These are phyloP conservation scores for Blastobotrys peoriensis DNA, from an alignment of 805 yeast genomes.

Conservation along the genomic window DNA sequence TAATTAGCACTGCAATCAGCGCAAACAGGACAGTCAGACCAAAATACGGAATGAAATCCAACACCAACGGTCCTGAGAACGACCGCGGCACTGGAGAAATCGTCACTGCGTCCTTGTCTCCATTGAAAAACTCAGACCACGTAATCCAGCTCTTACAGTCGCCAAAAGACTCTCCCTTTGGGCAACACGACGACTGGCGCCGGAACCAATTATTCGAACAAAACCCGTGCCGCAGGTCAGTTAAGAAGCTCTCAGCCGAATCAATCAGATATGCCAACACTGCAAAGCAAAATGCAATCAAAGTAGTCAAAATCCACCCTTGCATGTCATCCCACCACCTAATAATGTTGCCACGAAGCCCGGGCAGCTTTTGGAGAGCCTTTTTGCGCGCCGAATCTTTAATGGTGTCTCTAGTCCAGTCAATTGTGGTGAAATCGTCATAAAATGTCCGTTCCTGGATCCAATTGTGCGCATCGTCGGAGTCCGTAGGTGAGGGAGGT, in stretches of 20 bases:
- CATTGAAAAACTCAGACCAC: slow-evolving; percentile 34
- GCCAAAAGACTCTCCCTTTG: slow-evolving; percentile 10
- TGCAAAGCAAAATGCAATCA: slow-evolving; percentile 43
- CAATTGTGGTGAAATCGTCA: slow-evolving; percentile 57
- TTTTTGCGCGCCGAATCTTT: slow-evolving; percentile 39
- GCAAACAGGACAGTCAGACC: slow-evolving; percentile 39
- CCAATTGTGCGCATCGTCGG: slow-evolving; percentile 2
- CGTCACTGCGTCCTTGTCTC: slow-evolving; percentile 7
- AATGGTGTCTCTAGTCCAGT: slow-evolving; percentile 49
- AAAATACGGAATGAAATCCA: slow-evolving; percentile 35
- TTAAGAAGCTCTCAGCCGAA: slow-evolving; percentile 40
- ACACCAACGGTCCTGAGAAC: not conserved
- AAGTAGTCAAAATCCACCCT: slow-evolving; percentile 45
- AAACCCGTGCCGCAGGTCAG: slow-evolving; percentile 48
- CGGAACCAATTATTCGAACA: slow-evolving; percentile 42
- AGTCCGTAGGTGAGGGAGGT: too few species aligned
- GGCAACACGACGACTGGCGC: slow-evolving; percentile 40
- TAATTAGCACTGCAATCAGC: slow-evolving; percentile 37
- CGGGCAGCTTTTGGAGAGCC: slow-evolving; percentile 32
- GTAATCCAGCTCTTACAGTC: slow-evolving; percentile 39
- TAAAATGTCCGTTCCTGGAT: slow-evolving; percentile 35
- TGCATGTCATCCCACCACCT: slow-evolving; percentile 36
- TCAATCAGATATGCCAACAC: slow-evolving; percentile 47
- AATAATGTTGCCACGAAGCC: slow-evolving; percentile 28
- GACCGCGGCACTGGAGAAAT: not conserved